phyloP scores from a whole-genome alignment of 1,139 yeast genomes.

The Scheffersomyces cryptocercus region DNA sequence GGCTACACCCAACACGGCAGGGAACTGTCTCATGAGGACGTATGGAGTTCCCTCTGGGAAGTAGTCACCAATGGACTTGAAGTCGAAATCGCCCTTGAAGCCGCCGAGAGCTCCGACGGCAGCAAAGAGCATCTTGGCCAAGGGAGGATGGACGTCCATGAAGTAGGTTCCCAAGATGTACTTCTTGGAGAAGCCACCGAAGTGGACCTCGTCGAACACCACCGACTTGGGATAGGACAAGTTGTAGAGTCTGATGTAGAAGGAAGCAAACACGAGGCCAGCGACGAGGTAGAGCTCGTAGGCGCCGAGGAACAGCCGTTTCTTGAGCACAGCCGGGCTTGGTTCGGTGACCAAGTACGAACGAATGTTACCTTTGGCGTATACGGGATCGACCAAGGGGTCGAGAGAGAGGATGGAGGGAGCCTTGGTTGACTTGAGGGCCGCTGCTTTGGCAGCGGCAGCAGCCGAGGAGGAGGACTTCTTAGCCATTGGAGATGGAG shows the following conservation, averaged over 20 bases:
- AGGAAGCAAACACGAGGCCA: constrained; percentile 53
- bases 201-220: constrained; percentile 91
- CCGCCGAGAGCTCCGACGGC: constrained; percentile 74
- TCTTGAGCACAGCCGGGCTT: constrained; percentile 17
- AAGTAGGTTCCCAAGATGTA: constrained; percentile 73
- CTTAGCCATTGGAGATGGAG: constrained; percentile 6
- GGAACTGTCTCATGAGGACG: constrained; percentile 79
- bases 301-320: constrained; percentile 20
- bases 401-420: constrained; percentile 20
- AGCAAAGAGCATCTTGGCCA: constrained; percentile 86
- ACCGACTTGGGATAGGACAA: constrained; percentile 73
- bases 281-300: constrained; percentile 40
- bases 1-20: constrained; percentile 79
- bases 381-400: constrained; percentile 29
- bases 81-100: constrained; percentile 72
- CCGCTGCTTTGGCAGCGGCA: constrained; percentile 11
- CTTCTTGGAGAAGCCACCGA: constrained; percentile 77
- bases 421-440: constrained; percentile 7
- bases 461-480: constrained; percentile 1
- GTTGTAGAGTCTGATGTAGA: constrained; percentile 47
- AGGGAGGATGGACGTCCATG: constrained; percentile 95
- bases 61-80: constrained; percentile 67
- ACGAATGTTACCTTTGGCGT: constrained; percentile 26
- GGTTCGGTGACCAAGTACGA: constrained; percentile 32
- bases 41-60: constrained; percentile 68